Evolutionary conservation across 148 eudicot genomes (phyloP), one percentile per base, ranked within the genome.

Genomic region (Vaccinium darrowii): DNA sequence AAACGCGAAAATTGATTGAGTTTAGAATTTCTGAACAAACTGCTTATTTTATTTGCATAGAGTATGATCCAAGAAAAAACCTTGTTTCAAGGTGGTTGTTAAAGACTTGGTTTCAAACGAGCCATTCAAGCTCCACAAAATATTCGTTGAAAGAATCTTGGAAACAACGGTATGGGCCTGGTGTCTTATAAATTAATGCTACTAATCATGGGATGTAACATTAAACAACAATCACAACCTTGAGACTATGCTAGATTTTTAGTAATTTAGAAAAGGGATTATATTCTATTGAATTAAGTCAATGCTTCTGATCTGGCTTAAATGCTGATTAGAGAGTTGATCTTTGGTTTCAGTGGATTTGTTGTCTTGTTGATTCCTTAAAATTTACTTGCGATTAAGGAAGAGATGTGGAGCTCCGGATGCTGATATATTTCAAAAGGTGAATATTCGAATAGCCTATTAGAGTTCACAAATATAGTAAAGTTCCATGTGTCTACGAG

Each of bases 191-290:
- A 43, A 43, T 43, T 43, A 84, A 27, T 30, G 63, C 6, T 10
- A 53, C 72, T 62, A 27, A 79, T 62, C 5, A 43, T 43, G 47
- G 47, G 47, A 36, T 36, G 39, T 36, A 36, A 36, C 39, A 36
- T 14, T 25, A 23, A 78, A 67, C 52, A 78, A 49, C 9, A 67
- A 50, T 43, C 36, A 43, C 36, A 33, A 74, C 39, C 19, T 78
- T 49, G 60, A 54, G 71, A 81, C 71, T 84, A 77, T 8, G 78
- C 83, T 84, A 84, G 86, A 84, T 79, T 78, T 69, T 78, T 78
- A 76, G 77, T 84, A 23, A 79, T 78, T 79, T 27, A 65, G 69
- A 63, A 76, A 65, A 52, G 8, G 67, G 16, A 67, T 71, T 78
- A 71, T 79, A 79, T 79, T 84, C 19, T 79, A 84, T 49, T 84